A percentile compares a stretch with the other conserved stretches of the same genome.
Conservation (phyloP, 352 stramenopile species). For the Phytophthora cactorum region DNA sequence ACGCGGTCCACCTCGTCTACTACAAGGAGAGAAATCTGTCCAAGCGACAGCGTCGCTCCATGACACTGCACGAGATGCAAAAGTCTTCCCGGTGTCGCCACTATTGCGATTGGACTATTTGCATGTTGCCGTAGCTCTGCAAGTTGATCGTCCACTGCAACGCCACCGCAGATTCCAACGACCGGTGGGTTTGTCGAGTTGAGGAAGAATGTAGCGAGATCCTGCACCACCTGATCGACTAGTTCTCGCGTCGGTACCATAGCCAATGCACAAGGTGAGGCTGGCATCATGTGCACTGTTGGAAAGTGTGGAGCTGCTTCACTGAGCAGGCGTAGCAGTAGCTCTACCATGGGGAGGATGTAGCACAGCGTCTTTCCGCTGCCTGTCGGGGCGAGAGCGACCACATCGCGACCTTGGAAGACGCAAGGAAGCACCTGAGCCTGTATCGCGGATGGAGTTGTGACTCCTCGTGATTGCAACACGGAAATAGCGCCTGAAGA, state of each 20-base stretch:
- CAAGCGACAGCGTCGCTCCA: constrained; percentile 34
- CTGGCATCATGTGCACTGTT: constrained; percentile 28
- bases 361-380: constrained; percentile 98
- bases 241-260: constrained; percentile 97
- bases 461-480: constrained; percentile 54
- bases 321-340: constrained; percentile 37
- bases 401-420: constrained; percentile 88
- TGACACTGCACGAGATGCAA: constrained; percentile 51
- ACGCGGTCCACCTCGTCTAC: constrained; percentile 98
- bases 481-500: constrained; percentile 26
- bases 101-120: constrained; percentile 28
- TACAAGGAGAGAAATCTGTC: constrained; percentile 61
- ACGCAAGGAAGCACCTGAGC: constrained; percentile 94
- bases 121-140: constrained; percentile 39
- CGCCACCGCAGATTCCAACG: constrained; percentile 56
- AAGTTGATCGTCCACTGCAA: constrained; percentile 46
- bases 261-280: constrained; percentile 75
- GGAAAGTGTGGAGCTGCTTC: constrained; percentile 47
- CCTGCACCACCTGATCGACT: constrained; percentile 93
- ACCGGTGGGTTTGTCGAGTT: constrained; percentile 17
- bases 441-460: constrained; percentile 96
- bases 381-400: constrained; percentile 94
- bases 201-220: constrained; percentile 51
- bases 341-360: constrained; percentile 88
- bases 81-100: constrained; percentile 67